Conservation (phyloP, 2,329 filamentous ascomycete genomes). For the Paecilomyces dactylethromorphus region DNA sequence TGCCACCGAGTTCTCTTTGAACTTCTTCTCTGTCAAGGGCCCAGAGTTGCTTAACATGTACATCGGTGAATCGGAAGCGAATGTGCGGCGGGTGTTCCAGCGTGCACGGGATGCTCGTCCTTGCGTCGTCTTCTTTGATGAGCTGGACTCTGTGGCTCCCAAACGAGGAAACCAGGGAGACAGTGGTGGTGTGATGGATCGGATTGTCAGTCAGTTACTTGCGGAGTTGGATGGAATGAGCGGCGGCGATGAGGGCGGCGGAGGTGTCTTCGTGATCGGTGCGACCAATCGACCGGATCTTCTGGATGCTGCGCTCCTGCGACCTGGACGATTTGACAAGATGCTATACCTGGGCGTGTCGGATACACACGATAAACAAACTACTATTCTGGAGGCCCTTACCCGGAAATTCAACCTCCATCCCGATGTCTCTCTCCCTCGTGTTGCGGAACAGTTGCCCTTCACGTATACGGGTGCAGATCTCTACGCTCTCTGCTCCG, state of each 20-base stretch:
- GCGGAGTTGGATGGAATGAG: constrained; percentile 98
- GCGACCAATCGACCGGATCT: constrained; percentile 93
- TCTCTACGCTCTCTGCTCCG: constrained; percentile 92
- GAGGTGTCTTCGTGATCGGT: constrained; percentile 92
- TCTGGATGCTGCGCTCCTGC: constrained; percentile 79
- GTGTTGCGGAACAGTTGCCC: constrained; percentile 70
- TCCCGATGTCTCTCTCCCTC: constrained; percentile 66
- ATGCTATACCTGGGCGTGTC: constrained; percentile 96
- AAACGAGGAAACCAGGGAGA: constrained; percentile 97
- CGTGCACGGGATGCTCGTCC: constrained; percentile 95
- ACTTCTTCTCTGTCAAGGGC: constrained; percentile 99
- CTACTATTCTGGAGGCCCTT: constrained; percentile 86
- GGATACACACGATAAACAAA: constrained; percentile 93
- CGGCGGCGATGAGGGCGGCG: constrained; percentile 69
- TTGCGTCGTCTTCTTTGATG: constrained; percentile 97
- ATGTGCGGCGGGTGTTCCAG: constrained; percentile 98
- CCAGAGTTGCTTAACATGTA: constrained; percentile 98
- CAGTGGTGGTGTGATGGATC: constrained; percentile 95
- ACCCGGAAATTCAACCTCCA: constrained; percentile 90
- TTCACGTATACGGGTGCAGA: constrained; percentile 98
- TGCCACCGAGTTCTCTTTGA: constrained; percentile 96
- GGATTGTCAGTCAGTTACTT: constrained; percentile 89
- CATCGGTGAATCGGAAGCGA: constrained; percentile 99
- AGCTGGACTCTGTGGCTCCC: constrained; percentile 92
- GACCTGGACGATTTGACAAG: constrained; percentile 92